Percentiles rank a stretch among this genome's conserved stretches.
Evolutionary conservation across 2,329 filamentous ascomycete species (phyloP).

Genomic region (Exophiala sp.): DNA sequence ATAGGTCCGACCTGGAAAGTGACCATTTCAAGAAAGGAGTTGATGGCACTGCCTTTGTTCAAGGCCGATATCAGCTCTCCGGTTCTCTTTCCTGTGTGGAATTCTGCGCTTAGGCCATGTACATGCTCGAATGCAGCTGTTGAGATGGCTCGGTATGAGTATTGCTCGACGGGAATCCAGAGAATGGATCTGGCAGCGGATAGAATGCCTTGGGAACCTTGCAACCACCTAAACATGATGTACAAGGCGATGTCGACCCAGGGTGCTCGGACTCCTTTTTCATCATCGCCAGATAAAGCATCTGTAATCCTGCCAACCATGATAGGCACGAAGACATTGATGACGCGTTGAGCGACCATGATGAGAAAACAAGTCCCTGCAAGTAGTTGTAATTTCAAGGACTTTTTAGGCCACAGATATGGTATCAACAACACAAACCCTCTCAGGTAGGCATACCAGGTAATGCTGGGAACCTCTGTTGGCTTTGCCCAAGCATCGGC

Average conservation of each 20-base stretch:
- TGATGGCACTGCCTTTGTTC: constrained; percentile 94
- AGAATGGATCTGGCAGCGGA: constrained; percentile 77
- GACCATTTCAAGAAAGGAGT: constrained; percentile 91
- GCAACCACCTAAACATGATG: constrained; percentile 73
- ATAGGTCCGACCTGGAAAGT: constrained; percentile 95
- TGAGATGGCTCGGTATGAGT: constrained; percentile 90
- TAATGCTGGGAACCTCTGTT: constrained; percentile 77
- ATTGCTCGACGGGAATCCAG: constrained; percentile 96
- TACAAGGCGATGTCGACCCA: constrained; percentile 74
- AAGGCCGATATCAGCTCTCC: constrained; percentile 93
- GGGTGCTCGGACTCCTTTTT: constrained; percentile 55
- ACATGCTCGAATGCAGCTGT: constrained; percentile 97
- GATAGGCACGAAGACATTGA: constrained; percentile 82
- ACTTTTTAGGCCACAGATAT: constrained; percentile 91
- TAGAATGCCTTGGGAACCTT: constrained; percentile 83
- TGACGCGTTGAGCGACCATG: constrained; percentile 72
- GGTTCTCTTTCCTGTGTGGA: constrained; percentile 93
- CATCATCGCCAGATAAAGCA: constrained; percentile 60
- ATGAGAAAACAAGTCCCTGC: constrained; percentile 80
- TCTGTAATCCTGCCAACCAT: constrained; percentile 80
- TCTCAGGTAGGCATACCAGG: constrained; percentile 93
- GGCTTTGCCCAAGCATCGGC: constrained; percentile 73
- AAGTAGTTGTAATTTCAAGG: constrained; percentile 68
- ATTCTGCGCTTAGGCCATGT: constrained; percentile 89
- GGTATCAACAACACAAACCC: constrained; percentile 94